A percentile compares a stretch with the other conserved stretches of the same genome.
Conservation (phyloP, 192 early-diverging fungal genomes). For the Paraglomus brasilianum region DNA sequence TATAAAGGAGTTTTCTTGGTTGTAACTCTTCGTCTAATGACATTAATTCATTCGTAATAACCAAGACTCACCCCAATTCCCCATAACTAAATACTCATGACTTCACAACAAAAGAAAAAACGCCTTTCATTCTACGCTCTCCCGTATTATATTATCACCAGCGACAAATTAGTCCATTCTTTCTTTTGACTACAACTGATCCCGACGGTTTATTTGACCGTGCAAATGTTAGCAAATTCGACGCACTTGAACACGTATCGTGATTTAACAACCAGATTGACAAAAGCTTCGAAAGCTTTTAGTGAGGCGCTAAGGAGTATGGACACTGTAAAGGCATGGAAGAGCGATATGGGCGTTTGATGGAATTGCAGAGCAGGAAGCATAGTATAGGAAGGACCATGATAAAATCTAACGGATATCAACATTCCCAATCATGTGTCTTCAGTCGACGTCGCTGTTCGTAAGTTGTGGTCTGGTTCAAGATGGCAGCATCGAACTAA, state of each 20-base stretch:
- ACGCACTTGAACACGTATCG: slow-evolving; percentile 40
- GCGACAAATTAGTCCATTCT: neutral
- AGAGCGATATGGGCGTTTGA: slow-evolving; percentile 35
- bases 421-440: slow-evolving; percentile 39
- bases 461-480: slow-evolving; percentile 20
- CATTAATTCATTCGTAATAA: no score
- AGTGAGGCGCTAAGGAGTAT: slow-evolving; percentile 43
- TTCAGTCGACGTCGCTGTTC: slow-evolving; percentile 45
- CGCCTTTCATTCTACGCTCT: slow-evolving; percentile 10
- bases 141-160: neutral
- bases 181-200: neutral
- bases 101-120: slow-evolving; percentile 17
- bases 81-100: slow-evolving; percentile 3
- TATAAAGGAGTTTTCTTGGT: no score
- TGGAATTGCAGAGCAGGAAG: neutral
- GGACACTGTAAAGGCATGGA: slow-evolving; percentile 46
- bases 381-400: neutral
- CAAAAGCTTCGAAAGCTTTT: slow-evolving; percentile 41
- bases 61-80: no score
- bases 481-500: no score
- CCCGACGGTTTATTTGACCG: neutral
- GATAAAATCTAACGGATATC: no score
- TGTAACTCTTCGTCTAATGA: no score
- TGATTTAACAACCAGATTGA: slow-evolving; percentile 37
- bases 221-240: slow-evolving; percentile 37